A percentile compares a stretch with the other conserved stretches of the same genome.
Evolutionary conservation across 768 basidiomycete species (phyloP).

Genomic region (Panaeolus cyanescens): DNA sequence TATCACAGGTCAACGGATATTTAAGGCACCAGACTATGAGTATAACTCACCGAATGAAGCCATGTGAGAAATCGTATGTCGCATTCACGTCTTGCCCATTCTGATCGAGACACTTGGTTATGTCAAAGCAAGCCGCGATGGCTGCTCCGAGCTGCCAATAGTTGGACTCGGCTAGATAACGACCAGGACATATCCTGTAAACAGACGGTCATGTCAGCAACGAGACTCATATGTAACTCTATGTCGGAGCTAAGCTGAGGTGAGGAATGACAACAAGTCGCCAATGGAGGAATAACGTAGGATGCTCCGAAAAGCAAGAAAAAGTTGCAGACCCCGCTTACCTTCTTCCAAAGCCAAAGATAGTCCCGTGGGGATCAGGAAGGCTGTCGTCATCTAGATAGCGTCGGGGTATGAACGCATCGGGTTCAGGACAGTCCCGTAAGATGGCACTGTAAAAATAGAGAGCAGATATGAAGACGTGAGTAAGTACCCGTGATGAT

Average conservation of each 20-base stretch:
- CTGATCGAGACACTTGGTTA: conserved; percentile 41
- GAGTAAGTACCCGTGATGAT: not conserved
- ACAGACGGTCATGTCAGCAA: conserved; percentile 1
- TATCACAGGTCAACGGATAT: not conserved
- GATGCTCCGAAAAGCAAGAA: not conserved
- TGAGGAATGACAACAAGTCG: not conserved
- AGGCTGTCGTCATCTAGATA: conserved; percentile 40
- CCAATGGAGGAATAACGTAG: not conserved
- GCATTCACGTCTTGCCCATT: conserved; percentile 43
- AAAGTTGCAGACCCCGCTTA: conserved; percentile 20
- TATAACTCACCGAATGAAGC: conserved; percentile 47
- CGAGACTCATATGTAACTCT: not conserved
- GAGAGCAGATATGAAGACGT: not conserved
- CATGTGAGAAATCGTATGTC: conserved; percentile 36
- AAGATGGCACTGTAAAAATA: conserved; percentile 37
- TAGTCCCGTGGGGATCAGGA: conserved; percentile 46
- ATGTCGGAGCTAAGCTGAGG: not conserved
- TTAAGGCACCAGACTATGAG: conserved; percentile 2
- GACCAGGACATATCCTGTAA: conserved; percentile 54
- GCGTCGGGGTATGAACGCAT: conserved; percentile 51
- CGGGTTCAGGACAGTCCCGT: conserved; percentile 45
- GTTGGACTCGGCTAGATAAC: conserved; percentile 50
- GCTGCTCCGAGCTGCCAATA: conserved; percentile 47
- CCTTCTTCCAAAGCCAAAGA: conserved; percentile 64
- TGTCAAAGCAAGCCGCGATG: conserved; percentile 47